Evolutionary conservation across 192 early-diverging fungal species (phyloP).

Genomic region (Coemansia sp.): DNA sequence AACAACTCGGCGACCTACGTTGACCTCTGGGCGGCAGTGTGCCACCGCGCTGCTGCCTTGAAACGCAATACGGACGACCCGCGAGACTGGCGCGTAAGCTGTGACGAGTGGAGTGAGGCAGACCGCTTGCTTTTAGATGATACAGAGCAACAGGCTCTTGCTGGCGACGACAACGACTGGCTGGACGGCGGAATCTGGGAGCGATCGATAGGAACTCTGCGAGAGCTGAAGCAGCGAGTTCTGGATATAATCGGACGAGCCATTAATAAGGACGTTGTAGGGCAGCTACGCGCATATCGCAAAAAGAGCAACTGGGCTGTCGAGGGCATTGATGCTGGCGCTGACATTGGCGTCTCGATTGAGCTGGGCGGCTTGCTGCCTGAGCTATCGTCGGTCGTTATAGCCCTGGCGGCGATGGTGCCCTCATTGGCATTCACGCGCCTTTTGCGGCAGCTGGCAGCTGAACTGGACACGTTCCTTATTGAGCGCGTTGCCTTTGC

Average conservation of each 20-base stretch:
- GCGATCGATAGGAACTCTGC: constrained; percentile 29
- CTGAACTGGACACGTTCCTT: constrained; percentile 40
- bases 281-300: constrained; percentile 47
- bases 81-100: constrained; percentile 48
- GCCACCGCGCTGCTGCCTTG: constrained; percentile 21
- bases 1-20: constrained; percentile 43
- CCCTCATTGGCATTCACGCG: constrained; percentile 22
- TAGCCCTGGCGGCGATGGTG: constrained; percentile 16
- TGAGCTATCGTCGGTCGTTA: constrained; percentile 26
- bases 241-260: constrained; percentile 37
- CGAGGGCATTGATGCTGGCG: neutral
- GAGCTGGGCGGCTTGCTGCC: constrained; percentile 28
- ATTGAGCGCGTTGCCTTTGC: constrained; percentile 41
- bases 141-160: neutral
- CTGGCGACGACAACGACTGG: constrained; percentile 23
- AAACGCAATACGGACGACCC: constrained; percentile 23
- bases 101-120: constrained; percentile 28
- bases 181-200: constrained; percentile 54
- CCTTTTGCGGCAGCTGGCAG: constrained; percentile 26
- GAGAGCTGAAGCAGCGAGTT: constrained; percentile 33
- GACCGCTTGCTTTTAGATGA: constrained; percentile 34
- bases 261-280: constrained; percentile 33
- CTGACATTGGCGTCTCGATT: constrained; percentile 9
- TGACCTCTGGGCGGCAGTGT: constrained; percentile 49
- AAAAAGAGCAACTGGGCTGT: constrained; percentile 37